phyloP scores from a whole-genome alignment of 1,139 yeast species.

The Pichia sp. region DNA sequence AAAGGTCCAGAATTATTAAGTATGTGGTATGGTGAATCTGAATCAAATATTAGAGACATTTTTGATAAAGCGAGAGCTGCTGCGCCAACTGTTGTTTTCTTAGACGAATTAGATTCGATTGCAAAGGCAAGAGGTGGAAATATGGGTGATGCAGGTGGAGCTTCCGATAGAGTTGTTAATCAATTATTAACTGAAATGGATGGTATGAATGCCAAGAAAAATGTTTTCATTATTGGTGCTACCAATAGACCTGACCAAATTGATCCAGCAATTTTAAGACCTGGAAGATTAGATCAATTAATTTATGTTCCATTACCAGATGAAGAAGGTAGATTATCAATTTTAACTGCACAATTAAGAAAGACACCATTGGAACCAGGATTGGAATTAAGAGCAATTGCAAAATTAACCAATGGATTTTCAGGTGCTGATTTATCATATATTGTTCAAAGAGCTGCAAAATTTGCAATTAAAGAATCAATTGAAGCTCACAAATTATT shows the following conservation, averaged over 20 bases:
- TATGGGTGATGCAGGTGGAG: slow-evolving; percentile 94
- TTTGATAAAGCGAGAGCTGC: slow-evolving; percentile 99
- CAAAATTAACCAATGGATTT: slow-evolving; percentile 91
- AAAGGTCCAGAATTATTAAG: slow-evolving; percentile 96
- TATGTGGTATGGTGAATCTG: slow-evolving; percentile 99
- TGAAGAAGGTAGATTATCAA: slow-evolving; percentile 87
- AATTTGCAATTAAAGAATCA: slow-evolving; percentile 96
- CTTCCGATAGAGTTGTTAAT: slow-evolving; percentile 95
- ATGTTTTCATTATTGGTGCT: slow-evolving; percentile 97
- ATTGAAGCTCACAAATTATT: slow-evolving; percentile 72
- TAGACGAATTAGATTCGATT: slow-evolving; percentile 96
- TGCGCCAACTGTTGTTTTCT: slow-evolving; percentile 95
- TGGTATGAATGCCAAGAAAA: slow-evolving; percentile 99
- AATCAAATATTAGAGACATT: slow-evolving; percentile 92
- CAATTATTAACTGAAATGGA: slow-evolving; percentile 98
- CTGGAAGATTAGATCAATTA: slow-evolving; percentile 98
- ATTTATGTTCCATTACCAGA: slow-evolving; percentile 98
- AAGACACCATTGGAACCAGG: slow-evolving; percentile 99
- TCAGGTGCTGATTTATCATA: slow-evolving; percentile 98
- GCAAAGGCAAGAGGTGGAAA: slow-evolving; percentile 97
- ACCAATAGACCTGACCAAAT: slow-evolving; percentile 98
- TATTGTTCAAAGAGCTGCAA: slow-evolving; percentile 97
- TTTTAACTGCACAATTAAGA: slow-evolving; percentile 91
- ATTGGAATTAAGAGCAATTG: slow-evolving; percentile 77
- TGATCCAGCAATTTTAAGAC: slow-evolving; percentile 97